Base-by-base conservation (phyloP, 1,284 basidiomycete genomes). In the Chiua sp. region DNA sequence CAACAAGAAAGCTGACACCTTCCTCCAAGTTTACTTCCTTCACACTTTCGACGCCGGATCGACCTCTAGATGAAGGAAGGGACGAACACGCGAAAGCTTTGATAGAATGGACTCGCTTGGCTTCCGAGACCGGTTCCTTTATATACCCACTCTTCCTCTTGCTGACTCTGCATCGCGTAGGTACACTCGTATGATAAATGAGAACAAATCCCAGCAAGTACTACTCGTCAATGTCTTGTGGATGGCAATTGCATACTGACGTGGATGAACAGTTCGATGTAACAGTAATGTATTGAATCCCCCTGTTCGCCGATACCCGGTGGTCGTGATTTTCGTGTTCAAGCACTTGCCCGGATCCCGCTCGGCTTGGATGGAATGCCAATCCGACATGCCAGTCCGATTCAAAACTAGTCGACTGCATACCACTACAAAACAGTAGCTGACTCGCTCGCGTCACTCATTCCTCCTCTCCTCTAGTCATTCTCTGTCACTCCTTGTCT, bases 11-110 rank as follows among this genome's bases (percentile, higher is more conserved):
- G 20, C 74, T 90, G 56, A 65, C 72, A 26, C 82, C 87, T 3
- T 74, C 73, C 3, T 80, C 81, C 1, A 80, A 77, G 39, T 93
- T 93, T 68, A 75, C 79, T 5, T 83, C 82, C 2, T 84, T n/a
- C n/a, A n/a, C n/a, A n/a, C n/a, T n/a, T 15, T 93, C 92, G 91
- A 81, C 87, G 63, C 82, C 89, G 4, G 92, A 93, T 70, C 82
- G 83, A 28, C 83, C 86, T 0, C 82, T 88, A 0, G 87, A 92
- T 62, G 83, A 84, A 53, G 82, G 81, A 4, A 77, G 76, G 53
- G 92, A 93, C 65, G 88, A 90, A 64, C 93, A 92, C 70, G 73
- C 82, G 50, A 80, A 87, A 16, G 74, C 86, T 7, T 68, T 93
- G 56, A 78, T 73, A 0, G 91, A 93, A 69, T 93, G 88, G 88